Conservation (phyloP, 306 rosid species). For the Begonia loranthoides region DNA sequence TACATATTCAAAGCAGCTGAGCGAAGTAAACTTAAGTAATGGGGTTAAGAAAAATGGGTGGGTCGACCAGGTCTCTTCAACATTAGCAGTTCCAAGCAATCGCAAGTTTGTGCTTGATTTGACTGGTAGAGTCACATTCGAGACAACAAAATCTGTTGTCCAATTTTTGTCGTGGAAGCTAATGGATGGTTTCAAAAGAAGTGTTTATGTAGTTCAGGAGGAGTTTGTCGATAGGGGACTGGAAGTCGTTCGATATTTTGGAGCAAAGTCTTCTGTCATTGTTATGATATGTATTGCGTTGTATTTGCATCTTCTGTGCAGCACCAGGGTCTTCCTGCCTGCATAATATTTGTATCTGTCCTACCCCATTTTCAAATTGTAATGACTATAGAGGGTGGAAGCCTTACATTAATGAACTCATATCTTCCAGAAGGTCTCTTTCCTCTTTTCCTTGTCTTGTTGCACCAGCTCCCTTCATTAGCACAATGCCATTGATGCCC, state of each 20-base stretch:
- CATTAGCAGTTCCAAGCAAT: conserved; percentile 67
- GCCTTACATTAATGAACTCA: no score
- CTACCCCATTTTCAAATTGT: no score
- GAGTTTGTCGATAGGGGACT: conserved; percentile 56
- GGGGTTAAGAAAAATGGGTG: conserved; percentile 13
- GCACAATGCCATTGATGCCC: no score
- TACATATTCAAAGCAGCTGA: conserved; percentile 17
- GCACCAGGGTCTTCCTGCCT: conserved; percentile 43
- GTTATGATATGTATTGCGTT: conserved; percentile 69
- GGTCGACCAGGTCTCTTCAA: conserved; percentile 56
- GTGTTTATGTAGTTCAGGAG: conserved; percentile 37
- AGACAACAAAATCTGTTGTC: conserved; percentile 52
- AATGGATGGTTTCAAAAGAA: conserved; percentile 45
- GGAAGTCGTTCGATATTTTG: conserved; percentile 52
- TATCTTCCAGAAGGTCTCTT: no score
- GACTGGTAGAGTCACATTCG: conserved; percentile 76
- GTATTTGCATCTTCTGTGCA: conserved; percentile 57
- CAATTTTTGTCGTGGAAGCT: conserved; percentile 45
- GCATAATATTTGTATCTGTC: conserved; percentile 27
- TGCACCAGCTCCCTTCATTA: no score
- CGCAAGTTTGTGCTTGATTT: conserved; percentile 64
- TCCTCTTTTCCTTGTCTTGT: no score
- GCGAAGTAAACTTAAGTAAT: conserved; percentile 4
- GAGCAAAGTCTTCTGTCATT: conserved; percentile 69
- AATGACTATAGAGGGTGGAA: no score